phyloP scores from a whole-genome alignment of 2,329 filamentous ascomycete species.

The Epichloe sp. region DNA sequence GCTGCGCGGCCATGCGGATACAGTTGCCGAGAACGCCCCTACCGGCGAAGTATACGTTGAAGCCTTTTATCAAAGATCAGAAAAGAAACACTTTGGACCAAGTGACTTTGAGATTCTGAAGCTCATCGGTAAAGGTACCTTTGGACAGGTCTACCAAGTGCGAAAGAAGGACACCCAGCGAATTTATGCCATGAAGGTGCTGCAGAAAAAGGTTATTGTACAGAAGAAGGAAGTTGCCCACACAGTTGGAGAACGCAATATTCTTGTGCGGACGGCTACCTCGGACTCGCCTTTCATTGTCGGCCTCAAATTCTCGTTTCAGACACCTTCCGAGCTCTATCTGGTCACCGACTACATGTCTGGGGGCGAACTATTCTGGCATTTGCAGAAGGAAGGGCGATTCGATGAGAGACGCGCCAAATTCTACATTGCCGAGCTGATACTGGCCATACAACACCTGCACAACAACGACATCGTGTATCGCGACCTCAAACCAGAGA shows the following conservation, averaged over 20 bases:
- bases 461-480: conserved; percentile 98
- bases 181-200: conserved; percentile 98
- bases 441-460: conserved; percentile 85
- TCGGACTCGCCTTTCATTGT: conserved; percentile 96
- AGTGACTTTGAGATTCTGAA: conserved; percentile 94
- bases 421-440: conserved; percentile 97
- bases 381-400: conserved; percentile 89
- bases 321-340: conserved; percentile 91
- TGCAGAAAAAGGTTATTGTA: conserved; percentile 99
- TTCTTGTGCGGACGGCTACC: conserved; percentile 89
- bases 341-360: conserved; percentile 99
- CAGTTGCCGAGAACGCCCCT: conserved; percentile 54
- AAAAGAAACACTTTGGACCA: conserved; percentile 84
- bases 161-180: conserved; percentile 91
- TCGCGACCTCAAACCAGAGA: conserved; percentile 92
- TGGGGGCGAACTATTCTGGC: conserved; percentile 95
- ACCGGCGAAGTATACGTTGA: conserved; percentile 86
- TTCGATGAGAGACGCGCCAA: conserved; percentile 93
- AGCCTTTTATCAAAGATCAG: conserved; percentile 71
- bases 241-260: conserved; percentile 93
- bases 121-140: conserved; percentile 94
- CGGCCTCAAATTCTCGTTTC: conserved; percentile 95
- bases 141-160: conserved; percentile 97
- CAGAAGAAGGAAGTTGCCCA: conserved; percentile 99
- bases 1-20: conserved; percentile 62